Base-by-base conservation (phyloP, 257 asterid species). In the Forsythia suspensa region DNA sequence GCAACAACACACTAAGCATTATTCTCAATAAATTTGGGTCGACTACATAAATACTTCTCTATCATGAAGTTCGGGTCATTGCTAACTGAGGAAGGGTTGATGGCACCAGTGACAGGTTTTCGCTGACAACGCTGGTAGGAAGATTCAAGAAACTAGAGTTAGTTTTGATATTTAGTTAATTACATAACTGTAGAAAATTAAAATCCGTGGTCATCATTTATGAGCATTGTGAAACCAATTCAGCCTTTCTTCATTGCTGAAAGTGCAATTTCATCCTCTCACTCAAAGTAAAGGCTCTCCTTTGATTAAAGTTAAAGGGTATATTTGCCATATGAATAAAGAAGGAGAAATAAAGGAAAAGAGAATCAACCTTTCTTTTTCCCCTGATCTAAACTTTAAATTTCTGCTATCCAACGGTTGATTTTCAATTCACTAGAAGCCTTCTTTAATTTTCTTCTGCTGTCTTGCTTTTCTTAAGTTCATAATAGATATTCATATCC, bases 331-430 rank as follows among this genome's bases (percentile, higher is more conserved):
- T 81, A 42, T 79, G 74, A 81, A 86, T 75, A 86, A 74, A 84
- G 86, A 71, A 77, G 70, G 76, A 80, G 85, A 89, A 89, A 89
- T 84, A 79, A 84, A 88, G 82, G 52, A 43, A 42, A 81, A 77
- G 81, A 75, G 90, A 77, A 88, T 79, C 82, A 76, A 34, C 86
- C 92, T 90, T 86, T 74, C 82, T 84, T 86, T 88, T 69, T 61
- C 80, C 85, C 77, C 69, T 77, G 82, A 87, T 81, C 83, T 81
- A 38, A 79, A 81, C 97, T 88, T 92, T 83, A 89, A 87, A 86
- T 86, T 86, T 93, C 82, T 89, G 88, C 78, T 87, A 88, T 82
- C 93, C 90, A 89, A 88, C 93, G 92, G 91, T 88, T 87, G 92
- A 65, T 78, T 86, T 80, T 80, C 51, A 78, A 75, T 80, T 84